phyloP scores from a whole-genome alignment of 192 early-diverging fungal genomes.

The Mortierella claussenii region DNA sequence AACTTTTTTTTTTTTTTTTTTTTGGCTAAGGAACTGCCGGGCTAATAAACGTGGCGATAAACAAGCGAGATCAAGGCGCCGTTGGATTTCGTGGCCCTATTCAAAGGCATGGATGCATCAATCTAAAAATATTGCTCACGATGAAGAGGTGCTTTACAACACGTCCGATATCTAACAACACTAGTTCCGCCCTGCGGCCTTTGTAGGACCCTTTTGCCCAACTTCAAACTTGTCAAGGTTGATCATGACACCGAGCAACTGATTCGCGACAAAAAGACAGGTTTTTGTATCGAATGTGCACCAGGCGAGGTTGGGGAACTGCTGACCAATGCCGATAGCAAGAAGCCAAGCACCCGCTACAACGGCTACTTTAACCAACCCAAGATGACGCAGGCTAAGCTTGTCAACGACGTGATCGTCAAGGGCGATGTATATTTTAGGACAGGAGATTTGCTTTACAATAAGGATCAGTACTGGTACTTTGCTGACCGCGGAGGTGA shows the following conservation, averaged over 20 bases:
- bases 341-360: conserved; percentile 45
- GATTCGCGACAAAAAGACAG: conserved; percentile 58
- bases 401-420: conserved; percentile 63
- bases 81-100: conserved; percentile 68
- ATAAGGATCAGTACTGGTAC: conserved; percentile 63
- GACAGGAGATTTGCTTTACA: conserved; percentile 70
- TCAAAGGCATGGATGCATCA: conserved; percentile 4
- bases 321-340: conserved; percentile 34
- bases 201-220: conserved; percentile 33
- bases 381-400: conserved; percentile 60
- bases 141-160: neutral
- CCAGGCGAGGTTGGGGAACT: conserved; percentile 67
- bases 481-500: conserved; percentile 78
- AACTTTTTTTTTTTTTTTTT: neutral
- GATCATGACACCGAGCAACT: conserved; percentile 67
- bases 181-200: neutral
- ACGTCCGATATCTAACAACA: neutral
- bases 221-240: conserved; percentile 62
- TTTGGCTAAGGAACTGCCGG: conserved; percentile 18
- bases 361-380: conserved; percentile 63
- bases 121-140: neutral
- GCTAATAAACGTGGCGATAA: conserved; percentile 57
- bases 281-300: conserved; percentile 59
- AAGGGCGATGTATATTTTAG: conserved; percentile 70
- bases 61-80: conserved; percentile 65